Evolutionary conservation across 257 asterid genomes (phyloP), one percentile per base, ranked within the genome.

Genomic region (Nicotiana tomentosiformis): DNA sequence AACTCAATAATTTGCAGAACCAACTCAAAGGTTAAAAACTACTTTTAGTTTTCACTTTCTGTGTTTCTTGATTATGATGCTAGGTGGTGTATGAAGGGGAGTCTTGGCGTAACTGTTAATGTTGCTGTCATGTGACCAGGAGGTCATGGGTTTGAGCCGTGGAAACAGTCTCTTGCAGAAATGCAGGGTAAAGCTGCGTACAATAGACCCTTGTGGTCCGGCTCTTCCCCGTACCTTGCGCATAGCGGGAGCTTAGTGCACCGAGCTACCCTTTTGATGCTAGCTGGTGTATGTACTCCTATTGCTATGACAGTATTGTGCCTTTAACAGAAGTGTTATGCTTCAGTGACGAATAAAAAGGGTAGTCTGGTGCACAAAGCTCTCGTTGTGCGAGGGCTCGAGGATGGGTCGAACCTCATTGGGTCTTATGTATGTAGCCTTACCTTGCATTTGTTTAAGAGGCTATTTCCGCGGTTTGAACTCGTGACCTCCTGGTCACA

Each of bases 1-100:
- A 96, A 87, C 92, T 96, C 85, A 89, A 92, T 81, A 90, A 89
- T 37, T 83, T 93, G 84, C 95, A 93, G 79, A 92, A 93, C 86
- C 94, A 88, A 83, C 97, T 94, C 87, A 94, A 84, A 96, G 99
- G 99, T 76, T 76, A 12, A 74, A 66, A 49, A 90, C 61, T 72
- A 18, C 66, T 68, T 53, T 77, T 82, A 23, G 37, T 12, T 30
- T 55, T 77, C 79, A 26, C 78, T 18, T 61, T 16, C 5, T 8
- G 30, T 33, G 35, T 0, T 37, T 7, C 61, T 49, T 78, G 68
- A 30, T 43, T 77, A 78, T 67, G 5, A 58, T 20, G 58, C 7
- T 39, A 81, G 18, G 2, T 37, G 8, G 43, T 6, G 1, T 0
- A 37, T 1, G 8, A 5, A 37, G 1, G 8, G 39, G 7, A 37